A percentile compares a stretch with the other conserved stretches of the same genome.
Conservation (phyloP, 495 filamentous ascomycete species). For the Xylaria grammica region DNA sequence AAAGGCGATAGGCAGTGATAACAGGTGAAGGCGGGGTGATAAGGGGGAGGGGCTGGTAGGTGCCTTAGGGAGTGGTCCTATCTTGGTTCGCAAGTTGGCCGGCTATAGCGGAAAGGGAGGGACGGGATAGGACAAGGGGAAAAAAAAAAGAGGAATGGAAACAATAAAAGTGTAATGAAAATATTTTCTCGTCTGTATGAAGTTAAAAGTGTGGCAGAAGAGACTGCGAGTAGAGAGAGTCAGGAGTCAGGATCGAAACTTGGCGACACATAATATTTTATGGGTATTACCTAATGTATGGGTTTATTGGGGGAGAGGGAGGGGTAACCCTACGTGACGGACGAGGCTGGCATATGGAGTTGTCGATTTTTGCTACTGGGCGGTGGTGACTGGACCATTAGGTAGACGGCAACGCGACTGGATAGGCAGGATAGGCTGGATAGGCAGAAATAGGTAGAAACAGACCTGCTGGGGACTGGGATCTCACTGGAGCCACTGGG, state of each 20-base stretch:
- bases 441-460: background rate
- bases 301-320: background rate
- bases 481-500: too few relatives aligned
- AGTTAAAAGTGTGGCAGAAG: background rate
- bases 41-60: background rate
- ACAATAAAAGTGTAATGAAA: background rate
- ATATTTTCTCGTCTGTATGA: background rate
- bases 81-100: background rate
- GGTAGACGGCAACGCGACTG: too few relatives aligned
- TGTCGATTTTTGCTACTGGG: too few relatives aligned
- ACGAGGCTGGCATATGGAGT: slow-evolving; percentile 11
- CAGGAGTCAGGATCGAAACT: background rate
- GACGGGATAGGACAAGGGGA: background rate
- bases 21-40: slow-evolving; percentile 22
- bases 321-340: too few relatives aligned
- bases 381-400: too few relatives aligned
- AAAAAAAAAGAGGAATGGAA: background rate
- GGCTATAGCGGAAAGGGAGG: background rate
- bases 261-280: slow-evolving; percentile 2
- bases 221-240: too few relatives aligned
- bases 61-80: slow-evolving; percentile 1
- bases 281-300: slow-evolving; percentile 12
- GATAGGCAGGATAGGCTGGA: background rate
- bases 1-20: slow-evolving; percentile 22
- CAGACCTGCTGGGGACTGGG: too few relatives aligned